These are phyloP conservation scores for Stemphylium lycopersici DNA, from an alignment of 2,329 filamentous ascomycete species.

Conservation along the genomic window DNA sequence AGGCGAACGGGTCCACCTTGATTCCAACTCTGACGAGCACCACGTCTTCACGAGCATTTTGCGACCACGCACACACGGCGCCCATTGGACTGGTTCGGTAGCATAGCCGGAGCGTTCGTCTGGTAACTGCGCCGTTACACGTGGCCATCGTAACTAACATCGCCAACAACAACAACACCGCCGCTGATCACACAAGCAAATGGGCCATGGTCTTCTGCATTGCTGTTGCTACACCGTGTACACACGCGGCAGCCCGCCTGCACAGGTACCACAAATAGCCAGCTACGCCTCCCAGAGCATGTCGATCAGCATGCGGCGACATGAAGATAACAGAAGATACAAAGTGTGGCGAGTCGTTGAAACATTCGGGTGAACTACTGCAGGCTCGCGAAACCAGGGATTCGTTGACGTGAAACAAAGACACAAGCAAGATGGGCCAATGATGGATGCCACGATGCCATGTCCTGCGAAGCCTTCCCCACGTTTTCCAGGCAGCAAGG, in stretches of 20 bases:
- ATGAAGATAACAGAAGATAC: conserved; percentile 23
- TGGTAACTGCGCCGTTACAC: conserved; percentile 29
- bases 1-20: too few relatives aligned
- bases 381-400: conserved; percentile 36
- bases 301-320: conserved; percentile 30
- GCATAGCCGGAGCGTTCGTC: conserved; percentile 28
- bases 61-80: conserved; percentile 10
- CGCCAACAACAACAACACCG: conserved; percentile 14
- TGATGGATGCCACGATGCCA: conserved; percentile 20
- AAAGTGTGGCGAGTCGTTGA: conserved; percentile 28
- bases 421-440: conserved; percentile 30
- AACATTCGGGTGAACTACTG: conserved; percentile 33
- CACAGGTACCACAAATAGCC: conserved; percentile 30
- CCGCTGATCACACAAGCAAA: conserved; percentile 19
- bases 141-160: conserved; percentile 19
- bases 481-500: conserved; percentile 24
- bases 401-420: conserved; percentile 30
- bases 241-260: conserved; percentile 29
- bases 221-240: conserved; percentile 14
- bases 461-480: conserved; percentile 21
- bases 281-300: conserved; percentile 24
- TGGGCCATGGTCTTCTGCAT: conserved; percentile 3
- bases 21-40: neutral
- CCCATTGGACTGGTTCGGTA: conserved; percentile 35
- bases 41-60: conserved; percentile 8